A percentile compares a stretch with the other conserved stretches of the same genome.
phyloP scores from a whole-genome alignment of 129 eudicot species.

The Mikania micrantha region DNA sequence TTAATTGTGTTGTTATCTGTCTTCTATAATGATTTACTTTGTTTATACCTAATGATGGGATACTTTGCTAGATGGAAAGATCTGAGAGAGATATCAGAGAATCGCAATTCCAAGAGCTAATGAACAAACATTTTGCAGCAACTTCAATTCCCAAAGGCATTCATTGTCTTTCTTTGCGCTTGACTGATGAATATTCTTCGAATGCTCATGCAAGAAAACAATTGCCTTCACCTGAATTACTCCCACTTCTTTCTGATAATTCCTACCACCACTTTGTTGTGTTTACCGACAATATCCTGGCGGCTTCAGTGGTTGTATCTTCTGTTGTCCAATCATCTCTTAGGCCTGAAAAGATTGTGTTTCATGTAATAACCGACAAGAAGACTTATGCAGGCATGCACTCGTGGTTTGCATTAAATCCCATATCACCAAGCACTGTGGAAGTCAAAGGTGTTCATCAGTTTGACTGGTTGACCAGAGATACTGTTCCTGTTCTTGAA shows the following conservation, averaged over 20 bases:
- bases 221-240: constrained; percentile 87
- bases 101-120: constrained; percentile 78
- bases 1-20: not conserved
- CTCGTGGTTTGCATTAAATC: constrained; percentile 93
- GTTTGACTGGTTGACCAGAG: constrained; percentile 95
- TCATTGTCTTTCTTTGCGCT: constrained; percentile 82
- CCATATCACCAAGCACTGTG: constrained; percentile 69
- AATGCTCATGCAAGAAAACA: constrained; percentile 95
- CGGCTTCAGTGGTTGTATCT: constrained; percentile 95
- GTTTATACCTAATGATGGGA: not conserved
- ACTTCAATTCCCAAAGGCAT: constrained; percentile 88
- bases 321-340: constrained; percentile 71
- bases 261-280: constrained; percentile 69
- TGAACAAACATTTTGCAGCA: constrained; percentile 94
- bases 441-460: constrained; percentile 98
- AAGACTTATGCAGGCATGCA: constrained; percentile 99
- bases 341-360: constrained; percentile 72
- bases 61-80: constrained; percentile 72
- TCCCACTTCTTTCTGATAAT: constrained; percentile 86
- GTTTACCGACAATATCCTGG: constrained; percentile 86
- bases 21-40: not conserved
- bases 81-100: constrained; percentile 78
- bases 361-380: constrained; percentile 96
- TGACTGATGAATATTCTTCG: constrained; percentile 94
- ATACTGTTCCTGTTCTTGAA: constrained; percentile 95